Conservation (phyloP, 2,329 filamentous ascomycete species). For the Ceratocystis variospora region DNA sequence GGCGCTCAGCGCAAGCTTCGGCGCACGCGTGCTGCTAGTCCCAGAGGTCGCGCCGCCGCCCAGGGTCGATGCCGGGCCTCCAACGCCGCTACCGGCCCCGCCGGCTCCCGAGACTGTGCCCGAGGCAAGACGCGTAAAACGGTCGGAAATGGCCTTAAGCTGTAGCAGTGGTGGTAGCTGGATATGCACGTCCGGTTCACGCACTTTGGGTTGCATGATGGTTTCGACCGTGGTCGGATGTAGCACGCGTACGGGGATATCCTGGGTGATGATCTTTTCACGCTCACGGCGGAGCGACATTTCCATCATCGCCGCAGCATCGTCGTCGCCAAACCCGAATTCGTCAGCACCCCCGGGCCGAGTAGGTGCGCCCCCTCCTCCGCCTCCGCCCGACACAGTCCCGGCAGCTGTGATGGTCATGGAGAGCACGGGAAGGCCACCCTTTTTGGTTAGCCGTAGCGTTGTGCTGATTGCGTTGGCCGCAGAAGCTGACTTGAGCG, state of each 20-base stretch:
- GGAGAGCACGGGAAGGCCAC: slow-evolving; percentile 70
- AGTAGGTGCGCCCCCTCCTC: slow-evolving; percentile 23
- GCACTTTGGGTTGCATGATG: slow-evolving; percentile 82
- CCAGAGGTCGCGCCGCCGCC: slow-evolving; percentile 19
- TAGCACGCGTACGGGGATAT: slow-evolving; percentile 87
- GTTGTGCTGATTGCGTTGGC: slow-evolving; percentile 62
- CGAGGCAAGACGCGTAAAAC: slow-evolving; percentile 76
- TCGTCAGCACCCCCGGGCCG: slow-evolving; percentile 16
- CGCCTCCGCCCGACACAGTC: slow-evolving; percentile 37
- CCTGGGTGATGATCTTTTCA: slow-evolving; percentile 86
- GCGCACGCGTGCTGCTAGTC: slow-evolving; percentile 27
- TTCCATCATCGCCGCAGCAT: slow-evolving; percentile 38
- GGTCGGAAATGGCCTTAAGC: slow-evolving; percentile 84
- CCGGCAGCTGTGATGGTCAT: slow-evolving; percentile 71
- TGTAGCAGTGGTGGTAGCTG: slow-evolving; percentile 75
- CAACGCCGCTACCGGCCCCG: neutral
- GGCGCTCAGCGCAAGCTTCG: slow-evolving; percentile 72
- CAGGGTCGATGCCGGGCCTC: slow-evolving; percentile 15
- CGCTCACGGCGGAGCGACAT: slow-evolving; percentile 52
- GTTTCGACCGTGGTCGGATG: slow-evolving; percentile 71
- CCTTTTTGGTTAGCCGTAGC: slow-evolving; percentile 84
- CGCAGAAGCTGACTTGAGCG: slow-evolving; percentile 70
- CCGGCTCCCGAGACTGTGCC: slow-evolving; percentile 25
- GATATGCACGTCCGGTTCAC: slow-evolving; percentile 89
- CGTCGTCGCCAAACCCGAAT: slow-evolving; percentile 25